These are phyloP conservation scores for Clitopilus passeckerianus DNA, from an alignment of 768 basidiomycete species.

Conservation along the genomic window DNA sequence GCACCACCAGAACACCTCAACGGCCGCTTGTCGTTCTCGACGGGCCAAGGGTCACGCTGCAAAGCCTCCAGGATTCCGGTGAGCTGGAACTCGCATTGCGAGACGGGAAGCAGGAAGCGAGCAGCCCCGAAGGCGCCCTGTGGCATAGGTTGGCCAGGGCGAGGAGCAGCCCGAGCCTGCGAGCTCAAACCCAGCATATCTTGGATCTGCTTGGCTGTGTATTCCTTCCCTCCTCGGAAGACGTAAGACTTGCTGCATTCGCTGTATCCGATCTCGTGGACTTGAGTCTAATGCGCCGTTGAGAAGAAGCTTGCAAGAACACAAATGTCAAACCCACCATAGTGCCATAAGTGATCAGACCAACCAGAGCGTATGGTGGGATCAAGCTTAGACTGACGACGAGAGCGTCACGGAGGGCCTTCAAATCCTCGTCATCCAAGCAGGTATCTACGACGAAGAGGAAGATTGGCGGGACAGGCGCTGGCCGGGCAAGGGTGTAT, in stretches of 20 bases:
- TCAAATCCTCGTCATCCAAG: conserved; percentile 91
- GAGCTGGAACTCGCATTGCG: conserved; percentile 93
- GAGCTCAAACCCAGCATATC: conserved; percentile 93
- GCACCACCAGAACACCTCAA: conserved; percentile 95
- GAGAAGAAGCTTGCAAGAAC: background rate
- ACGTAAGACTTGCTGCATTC: conserved; percentile 98
- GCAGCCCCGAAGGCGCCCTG: conserved; percentile 80
- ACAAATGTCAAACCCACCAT: conserved; percentile 57
- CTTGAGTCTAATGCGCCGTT: conserved; percentile 69
- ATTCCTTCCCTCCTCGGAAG: conserved; percentile 97
- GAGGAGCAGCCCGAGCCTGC: conserved; percentile 77
- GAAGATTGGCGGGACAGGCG: conserved; percentile 93
- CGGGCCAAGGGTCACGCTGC: conserved; percentile 93
- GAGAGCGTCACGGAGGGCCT: conserved; percentile 91
- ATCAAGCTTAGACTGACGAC: conserved; percentile 91
- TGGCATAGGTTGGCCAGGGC: conserved; percentile 79
- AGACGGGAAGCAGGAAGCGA: conserved; percentile 87
- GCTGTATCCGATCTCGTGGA: conserved; percentile 95
- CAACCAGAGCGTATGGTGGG: conserved; percentile 92
- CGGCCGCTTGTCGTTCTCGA: conserved; percentile 90
- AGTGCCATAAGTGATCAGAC: conserved; percentile 93
- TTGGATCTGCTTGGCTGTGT: conserved; percentile 92
- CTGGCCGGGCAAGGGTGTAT: conserved; percentile 93
- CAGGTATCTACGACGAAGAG: conserved; percentile 97
- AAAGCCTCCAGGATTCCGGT: conserved; percentile 89